Percentiles rank a stretch among this genome's conserved stretches.
Evolutionary conservation across 1,284 basidiomycete genomes (phyloP).

Genomic region (Boletus sp.): DNA sequence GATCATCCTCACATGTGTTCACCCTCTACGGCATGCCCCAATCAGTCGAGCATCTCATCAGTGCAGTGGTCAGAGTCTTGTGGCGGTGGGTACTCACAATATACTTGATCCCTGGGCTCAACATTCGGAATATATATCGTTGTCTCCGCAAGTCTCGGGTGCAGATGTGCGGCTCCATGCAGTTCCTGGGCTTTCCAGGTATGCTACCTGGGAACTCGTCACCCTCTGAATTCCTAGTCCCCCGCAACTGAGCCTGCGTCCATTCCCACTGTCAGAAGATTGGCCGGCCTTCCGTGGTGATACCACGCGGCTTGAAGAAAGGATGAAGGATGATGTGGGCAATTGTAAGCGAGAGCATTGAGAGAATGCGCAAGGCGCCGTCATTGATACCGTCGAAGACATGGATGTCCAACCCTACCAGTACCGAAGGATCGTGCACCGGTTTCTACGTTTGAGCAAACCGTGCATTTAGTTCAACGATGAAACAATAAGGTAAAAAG

Average conservation of each 20-base stretch:
- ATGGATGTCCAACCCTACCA: conserved; percentile 80
- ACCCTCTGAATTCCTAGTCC: conserved; percentile 62
- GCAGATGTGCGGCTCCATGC: conserved; percentile 67
- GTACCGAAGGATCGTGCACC: conserved; percentile 78
- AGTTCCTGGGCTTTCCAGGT: conserved; percentile 70
- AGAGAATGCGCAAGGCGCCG: conserved; percentile 67
- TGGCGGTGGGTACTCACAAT: conserved; percentile 49
- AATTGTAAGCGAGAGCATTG: conserved; percentile 56
- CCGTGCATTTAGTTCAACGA: not conserved
- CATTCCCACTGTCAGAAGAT: not conserved
- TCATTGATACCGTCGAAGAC: conserved; percentile 65
- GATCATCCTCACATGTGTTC: conserved; percentile 58
- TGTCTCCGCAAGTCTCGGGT: conserved; percentile 60
- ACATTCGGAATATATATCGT: conserved; percentile 58
- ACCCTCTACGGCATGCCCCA: conserved; percentile 73
- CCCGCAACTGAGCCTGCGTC: conserved; percentile 40
- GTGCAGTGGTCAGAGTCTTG: not conserved
- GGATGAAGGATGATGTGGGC: conserved; percentile 79
- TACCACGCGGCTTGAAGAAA: conserved; percentile 58
- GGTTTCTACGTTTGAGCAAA: conserved; percentile 43
- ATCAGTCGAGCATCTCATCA: not conserved
- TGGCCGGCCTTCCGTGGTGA: not conserved
- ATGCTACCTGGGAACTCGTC: conserved; percentile 65
- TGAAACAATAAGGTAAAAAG: not conserved
- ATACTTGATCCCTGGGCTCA: conserved; percentile 77